Conservation (phyloP, 371 early-diverging fungal genomes). For the Apophysomyces trapeziformis region DNA sequence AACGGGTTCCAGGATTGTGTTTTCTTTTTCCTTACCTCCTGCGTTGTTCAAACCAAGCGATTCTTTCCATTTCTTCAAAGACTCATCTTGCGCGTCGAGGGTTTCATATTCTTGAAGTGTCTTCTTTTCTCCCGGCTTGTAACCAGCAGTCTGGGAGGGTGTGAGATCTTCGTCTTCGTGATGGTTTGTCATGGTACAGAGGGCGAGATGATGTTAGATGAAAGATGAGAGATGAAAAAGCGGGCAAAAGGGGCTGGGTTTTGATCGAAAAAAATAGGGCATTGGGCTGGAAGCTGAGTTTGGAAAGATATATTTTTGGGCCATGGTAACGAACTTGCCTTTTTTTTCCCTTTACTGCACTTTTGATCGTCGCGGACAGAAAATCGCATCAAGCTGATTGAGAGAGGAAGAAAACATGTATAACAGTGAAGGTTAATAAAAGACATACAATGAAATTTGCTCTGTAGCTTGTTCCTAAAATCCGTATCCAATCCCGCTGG, state of each 20-base stretch:
- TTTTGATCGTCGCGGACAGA: no score
- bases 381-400: no score
- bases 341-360: no score
- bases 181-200: slow-evolving; percentile 45
- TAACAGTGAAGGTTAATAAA: no score
- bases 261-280: no score
- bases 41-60: slow-evolving; percentile 79
- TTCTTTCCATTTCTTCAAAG: slow-evolving; percentile 94
- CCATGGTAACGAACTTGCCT: neutral
- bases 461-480: no score
- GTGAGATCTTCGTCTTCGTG: slow-evolving; percentile 80
- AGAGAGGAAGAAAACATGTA: no score
- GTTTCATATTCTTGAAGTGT: slow-evolving; percentile 82
- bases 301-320: slow-evolving; percentile 1
- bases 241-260: slow-evolving; percentile 5
- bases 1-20: neutral
- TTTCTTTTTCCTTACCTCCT: slow-evolving; percentile 40
- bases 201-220: slow-evolving; percentile 6
- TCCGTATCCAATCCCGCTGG: no score
- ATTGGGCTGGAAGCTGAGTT: neutral
- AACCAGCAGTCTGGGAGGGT: slow-evolving; percentile 80
- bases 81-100: slow-evolving; percentile 93
- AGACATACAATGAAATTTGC: no score
- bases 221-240: neutral
- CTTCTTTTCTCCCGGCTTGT: slow-evolving; percentile 89